Evolutionary conservation across 805 yeast genomes (phyloP), one percentile per base, ranked within the genome.

Genomic region (Candida mattraensis): DNA sequence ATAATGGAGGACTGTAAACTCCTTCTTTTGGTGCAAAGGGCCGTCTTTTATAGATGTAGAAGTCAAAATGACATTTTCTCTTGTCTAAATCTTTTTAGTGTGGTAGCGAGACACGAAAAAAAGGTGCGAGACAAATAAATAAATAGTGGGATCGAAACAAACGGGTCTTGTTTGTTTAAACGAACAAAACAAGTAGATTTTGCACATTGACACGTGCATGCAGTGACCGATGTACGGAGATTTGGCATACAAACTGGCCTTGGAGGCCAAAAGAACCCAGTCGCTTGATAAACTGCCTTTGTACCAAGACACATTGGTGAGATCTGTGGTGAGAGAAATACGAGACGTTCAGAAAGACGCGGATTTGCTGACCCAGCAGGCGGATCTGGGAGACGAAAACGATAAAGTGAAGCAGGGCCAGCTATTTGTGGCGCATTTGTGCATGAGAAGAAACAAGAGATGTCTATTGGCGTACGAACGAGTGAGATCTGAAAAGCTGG

Each of bases 371-470:
- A 59, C 66, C 37, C 27, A 42, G 24, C 49, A 42, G 24, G 22
- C 50, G 31, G 59, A 57, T 28, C 24, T 24, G 7, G 43, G 42
- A 17, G 33, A 31, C 13, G 30, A 40, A 12, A 34, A 30, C 12
- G 69, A 62, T 21, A 64, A 75, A 42, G 67, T 75, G 24, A 70
- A 74, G 34, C 76, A 79, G 51, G 76, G 85, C 41, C 87, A 79
- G 47, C 61, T 74, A 12, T 80, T 83, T 54, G 84, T 85, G 5
- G 77, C 84, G 5, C 82, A 80, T 44, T 61, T 89, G 18, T 78
- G 87, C 28, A 79, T 88, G 80, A 72, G 93, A 42, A 65, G 98
- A 33, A 89, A 94, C 64, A 94, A 93, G 58, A 66, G 99, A 33
- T 87, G 97, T 58, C 56, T 93, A 23, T 56, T 93, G 33, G 96